Evolutionary conservation across 148 eudicot species (phyloP), one percentile per base, ranked within the genome.

Genomic region (Chenopodium suecicum): DNA sequence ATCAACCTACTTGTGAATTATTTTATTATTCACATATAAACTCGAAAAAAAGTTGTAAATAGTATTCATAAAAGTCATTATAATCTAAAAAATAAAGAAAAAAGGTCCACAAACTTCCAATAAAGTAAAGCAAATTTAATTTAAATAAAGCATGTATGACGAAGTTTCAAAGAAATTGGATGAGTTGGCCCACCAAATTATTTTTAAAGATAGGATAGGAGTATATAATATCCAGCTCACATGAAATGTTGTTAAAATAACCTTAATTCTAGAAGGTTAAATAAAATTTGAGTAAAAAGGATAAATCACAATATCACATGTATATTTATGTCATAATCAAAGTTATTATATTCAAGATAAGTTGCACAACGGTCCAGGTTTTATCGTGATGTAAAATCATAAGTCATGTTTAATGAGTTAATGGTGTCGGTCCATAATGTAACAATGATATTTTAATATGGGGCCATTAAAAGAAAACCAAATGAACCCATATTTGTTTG

Each of bases 141-240:
- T 10, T 32, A 3, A 70, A 25, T 64, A 41, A 27, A 78, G 65
- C 58, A 48, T 52, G 77, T 54, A 48, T 52, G 77, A 56, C 79
- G 74, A 86, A 77, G 73, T 3, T 80, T 67, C 81, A 54, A 58
- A 66, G 85, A 79, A 80, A 54, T 70, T 54, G 50, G 41, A 32
- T 50, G 56, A 4, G 3, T n/a, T 78, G 47, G 68, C 75, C 74
- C 31, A 23, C 27, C 32, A 27, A 29, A 48, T 58, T 67, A 19
- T 31, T 48, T 8, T 70, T 31, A 69, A 20, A 9, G 25, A 52
- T 31, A 27, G 25, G 13, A 6, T 31, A 31, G 31, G 58, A n/a
- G 7, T 48, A 10, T 46, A 46, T 22, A 27, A 17, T 62, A n/a
- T 65, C 81, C 34, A 4, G 44, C 9, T 78, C 82, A 78, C 78